Base-by-base conservation (phyloP, 2,329 filamentous ascomycete genomes). In the Orbilia quercus region DNA sequence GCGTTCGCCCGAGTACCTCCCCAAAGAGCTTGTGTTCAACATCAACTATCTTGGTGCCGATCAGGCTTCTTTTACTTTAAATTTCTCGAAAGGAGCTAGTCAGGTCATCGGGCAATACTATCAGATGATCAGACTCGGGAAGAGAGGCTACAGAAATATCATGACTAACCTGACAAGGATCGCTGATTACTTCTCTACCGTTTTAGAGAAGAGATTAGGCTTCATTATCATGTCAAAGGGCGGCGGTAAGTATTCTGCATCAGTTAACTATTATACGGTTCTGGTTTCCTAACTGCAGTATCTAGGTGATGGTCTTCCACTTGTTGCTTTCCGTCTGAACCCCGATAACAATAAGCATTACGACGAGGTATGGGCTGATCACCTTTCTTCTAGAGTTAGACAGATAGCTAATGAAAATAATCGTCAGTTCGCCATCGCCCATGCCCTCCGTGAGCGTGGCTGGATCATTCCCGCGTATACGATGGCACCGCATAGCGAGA, bases 1-100 rank as follows among this genome's bases (percentile, higher is more conserved):
- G 92, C 88, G 93, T 51, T 87, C 88, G 40, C 87, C 91, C 55
- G 89, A 95, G 80, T 95, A 85, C 82, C 86, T 96, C 1, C 94
- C 94, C 6, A 86, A 94, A 79, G 93, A 97, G 79, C 88, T 97
- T 20, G 92, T 98, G 78, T 98, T 98, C 87, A 97, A 96, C 85
- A 97, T 98, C 86, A 97, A 97, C 85, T 98, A 98, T 82, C 89
- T 97, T 4, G 94, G 94, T 54, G 93, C 94, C 9, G 92, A 97
- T 79, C 94, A 98, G 81, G 90, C 92, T 1, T 96, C 92, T 1
- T 97, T 97, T 83, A 97, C 94, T 0, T 88, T 98, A 71, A 98
- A 98, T 85, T 98, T 98, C 84, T 96, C 91, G 79, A 96, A 96
- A 81, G 93, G 93, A 66, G 94, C 94, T 11, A 92, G 90, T 4